phyloP scores from a whole-genome alignment of 2,329 filamentous ascomycete species.

The Capronia coronata region DNA sequence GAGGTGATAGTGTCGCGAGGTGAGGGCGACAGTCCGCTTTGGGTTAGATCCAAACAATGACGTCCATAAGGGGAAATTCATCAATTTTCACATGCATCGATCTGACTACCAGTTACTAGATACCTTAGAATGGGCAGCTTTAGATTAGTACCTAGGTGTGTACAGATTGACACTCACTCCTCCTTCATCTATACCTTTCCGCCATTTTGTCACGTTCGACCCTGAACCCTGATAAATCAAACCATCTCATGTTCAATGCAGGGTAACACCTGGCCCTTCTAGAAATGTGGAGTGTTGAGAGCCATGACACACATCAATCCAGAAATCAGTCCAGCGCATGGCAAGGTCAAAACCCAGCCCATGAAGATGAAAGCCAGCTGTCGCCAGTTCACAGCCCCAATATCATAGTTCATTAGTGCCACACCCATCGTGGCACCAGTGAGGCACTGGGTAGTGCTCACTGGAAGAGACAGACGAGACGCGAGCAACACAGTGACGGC shows the following conservation, averaged over 20 bases:
- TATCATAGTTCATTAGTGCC: slow-evolving; percentile 60
- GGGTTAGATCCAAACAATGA: slow-evolving; percentile 27
- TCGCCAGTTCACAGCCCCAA: slow-evolving; percentile 68
- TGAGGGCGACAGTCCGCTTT: slow-evolving; percentile 4
- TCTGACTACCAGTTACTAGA: too few relatives aligned
- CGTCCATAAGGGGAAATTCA: neutral
- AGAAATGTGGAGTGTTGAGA: slow-evolving; percentile 53
- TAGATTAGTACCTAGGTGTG: too few relatives aligned
- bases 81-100: neutral
- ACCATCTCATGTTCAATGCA: too few relatives aligned
- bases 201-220: too few relatives aligned
- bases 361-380: slow-evolving; percentile 60
- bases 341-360: slow-evolving; percentile 61
- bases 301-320: slow-evolving; percentile 50
- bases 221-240: too few relatives aligned
- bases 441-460: slow-evolving; percentile 75
- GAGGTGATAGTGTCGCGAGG: neutral
- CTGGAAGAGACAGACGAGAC: slow-evolving; percentile 65
- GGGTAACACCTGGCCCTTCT: too few relatives aligned
- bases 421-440: slow-evolving; percentile 55
- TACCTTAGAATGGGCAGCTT: too few relatives aligned
- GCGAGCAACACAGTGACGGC: slow-evolving; percentile 69
- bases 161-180: too few relatives aligned
- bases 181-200: too few relatives aligned
- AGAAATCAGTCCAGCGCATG: slow-evolving; percentile 52